These are phyloP conservation scores for Hyphodiscus hymeniophilus DNA, from an alignment of 495 filamentous ascomycete species.

Conservation along the genomic window DNA sequence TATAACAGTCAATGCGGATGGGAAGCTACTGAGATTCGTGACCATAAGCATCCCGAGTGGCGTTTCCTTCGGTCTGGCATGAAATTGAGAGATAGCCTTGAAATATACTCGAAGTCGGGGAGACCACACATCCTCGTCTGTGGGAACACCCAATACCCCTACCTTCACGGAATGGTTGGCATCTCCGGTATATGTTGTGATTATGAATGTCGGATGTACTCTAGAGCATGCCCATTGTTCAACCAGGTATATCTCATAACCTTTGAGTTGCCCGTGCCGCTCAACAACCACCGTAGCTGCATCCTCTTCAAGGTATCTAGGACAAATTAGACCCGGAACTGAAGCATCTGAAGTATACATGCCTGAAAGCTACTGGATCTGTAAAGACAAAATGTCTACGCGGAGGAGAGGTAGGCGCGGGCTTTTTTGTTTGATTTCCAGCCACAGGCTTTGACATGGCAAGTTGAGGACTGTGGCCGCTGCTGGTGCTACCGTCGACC, in stretches of 20 bases:
- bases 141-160: conserved; percentile 76
- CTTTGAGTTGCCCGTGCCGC: conserved; percentile 56
- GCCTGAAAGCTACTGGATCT: conserved; percentile 64
- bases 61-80: conserved; percentile 79
- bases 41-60: conserved; percentile 80
- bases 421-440: not conserved
- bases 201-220: conserved; percentile 80
- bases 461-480: not conserved
- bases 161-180: conserved; percentile 65
- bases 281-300: conserved; percentile 66
- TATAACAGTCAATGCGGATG: conserved; percentile 82
- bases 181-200: conserved; percentile 90
- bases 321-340: not conserved
- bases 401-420: conserved; percentile 9
- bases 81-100: conserved; percentile 71
- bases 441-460: not conserved
- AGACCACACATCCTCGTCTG: conserved; percentile 76
- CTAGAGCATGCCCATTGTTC: conserved; percentile 98
- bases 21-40: conserved; percentile 85
- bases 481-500: not conserved
- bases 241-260: conserved; percentile 91
- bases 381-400: conserved; percentile 55
- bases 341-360: conserved; percentile 7
- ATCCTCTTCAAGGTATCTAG: conserved; percentile 82
- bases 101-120: conserved; percentile 74